Evolutionary conservation across 2,329 filamentous ascomycete species (phyloP).

Genomic region (Tolypocladium tundrense): DNA sequence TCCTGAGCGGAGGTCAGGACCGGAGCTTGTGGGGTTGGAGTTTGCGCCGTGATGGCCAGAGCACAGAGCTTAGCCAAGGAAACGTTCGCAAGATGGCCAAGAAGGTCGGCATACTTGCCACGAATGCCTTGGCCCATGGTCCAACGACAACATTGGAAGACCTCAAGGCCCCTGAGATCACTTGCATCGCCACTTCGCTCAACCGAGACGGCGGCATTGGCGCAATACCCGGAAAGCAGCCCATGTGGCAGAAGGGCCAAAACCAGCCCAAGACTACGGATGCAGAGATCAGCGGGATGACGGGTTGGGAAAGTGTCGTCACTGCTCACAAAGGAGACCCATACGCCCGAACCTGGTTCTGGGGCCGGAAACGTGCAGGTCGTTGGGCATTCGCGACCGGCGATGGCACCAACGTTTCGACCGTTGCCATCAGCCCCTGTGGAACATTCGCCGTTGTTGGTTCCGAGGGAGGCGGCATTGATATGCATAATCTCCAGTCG

Average conservation of each 20-base stretch:
- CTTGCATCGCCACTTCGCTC: conserved; percentile 78
- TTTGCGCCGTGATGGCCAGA: conserved; percentile 87
- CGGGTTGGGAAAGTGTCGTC: conserved; percentile 94
- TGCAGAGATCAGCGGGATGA: conserved; percentile 63
- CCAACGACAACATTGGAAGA: conserved; percentile 57
- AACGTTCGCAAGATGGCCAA: conserved; percentile 80
- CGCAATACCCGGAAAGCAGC: conserved; percentile 63
- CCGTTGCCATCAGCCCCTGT: conserved; percentile 80
- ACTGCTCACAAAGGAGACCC: conserved; percentile 83
- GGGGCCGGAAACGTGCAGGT: conserved; percentile 87
- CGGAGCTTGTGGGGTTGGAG: conserved; percentile 95
- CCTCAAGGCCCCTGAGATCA: conserved; percentile 86
- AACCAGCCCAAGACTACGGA: conserved; percentile 52
- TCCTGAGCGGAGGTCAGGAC: conserved; percentile 81
- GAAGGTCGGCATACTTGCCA: conserved; percentile 65
- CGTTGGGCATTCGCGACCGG: conserved; percentile 86
- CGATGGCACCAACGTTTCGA: conserved; percentile 73
- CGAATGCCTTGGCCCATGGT: conserved; percentile 44
- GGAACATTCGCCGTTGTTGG: conserved; percentile 90
- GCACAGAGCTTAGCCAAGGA: conserved; percentile 85
- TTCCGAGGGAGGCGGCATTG: conserved; percentile 70
- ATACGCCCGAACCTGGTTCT: conserved; percentile 92
- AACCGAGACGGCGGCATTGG: conserved; percentile 95
- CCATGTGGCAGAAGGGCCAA: conserved; percentile 74
- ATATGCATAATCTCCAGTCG: conserved; percentile 96